These are phyloP conservation scores for Serendipita sp. DNA, from an alignment of 768 basidiomycete species.

Conservation along the genomic window DNA sequence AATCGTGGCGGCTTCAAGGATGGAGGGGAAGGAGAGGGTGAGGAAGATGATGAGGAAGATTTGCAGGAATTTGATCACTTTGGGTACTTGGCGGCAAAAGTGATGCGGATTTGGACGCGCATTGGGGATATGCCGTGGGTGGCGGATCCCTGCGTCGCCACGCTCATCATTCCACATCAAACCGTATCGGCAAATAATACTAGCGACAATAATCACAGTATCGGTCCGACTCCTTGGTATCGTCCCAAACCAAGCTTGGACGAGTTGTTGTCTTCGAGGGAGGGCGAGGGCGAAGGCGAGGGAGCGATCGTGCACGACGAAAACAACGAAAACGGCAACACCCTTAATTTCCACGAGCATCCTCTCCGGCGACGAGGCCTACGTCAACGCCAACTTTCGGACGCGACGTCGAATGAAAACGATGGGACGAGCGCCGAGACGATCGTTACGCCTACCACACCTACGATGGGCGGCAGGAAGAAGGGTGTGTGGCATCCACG, in stretches of 20 bases:
- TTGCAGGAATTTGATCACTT: not conserved
- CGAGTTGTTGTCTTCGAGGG: not conserved
- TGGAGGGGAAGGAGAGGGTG: not conserved
- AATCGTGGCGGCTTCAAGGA: not conserved
- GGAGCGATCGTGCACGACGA: not conserved
- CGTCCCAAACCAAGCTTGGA: not conserved
- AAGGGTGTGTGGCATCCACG: not conserved
- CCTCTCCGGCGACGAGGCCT: too few species aligned
- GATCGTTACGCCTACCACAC: not conserved
- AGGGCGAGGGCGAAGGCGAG: not conserved
- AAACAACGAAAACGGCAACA: too few species aligned
- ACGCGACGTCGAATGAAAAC: not conserved
- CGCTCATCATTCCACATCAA: conserved; percentile 1
- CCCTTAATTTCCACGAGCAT: too few species aligned
- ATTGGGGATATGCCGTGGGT: conserved; percentile 3
- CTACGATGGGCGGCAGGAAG: not conserved
- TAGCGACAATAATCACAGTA: not conserved
- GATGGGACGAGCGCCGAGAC: not conserved
- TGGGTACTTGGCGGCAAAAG: not conserved
- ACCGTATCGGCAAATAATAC: not conserved
- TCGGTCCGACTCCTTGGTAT: not conserved
- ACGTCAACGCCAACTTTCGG: not conserved
- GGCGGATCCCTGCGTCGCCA: not conserved
- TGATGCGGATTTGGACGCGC: not conserved
- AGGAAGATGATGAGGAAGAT: not conserved